Conservation (phyloP, 768 basidiomycete genomes). For the Thelephora aurantiotincta region DNA sequence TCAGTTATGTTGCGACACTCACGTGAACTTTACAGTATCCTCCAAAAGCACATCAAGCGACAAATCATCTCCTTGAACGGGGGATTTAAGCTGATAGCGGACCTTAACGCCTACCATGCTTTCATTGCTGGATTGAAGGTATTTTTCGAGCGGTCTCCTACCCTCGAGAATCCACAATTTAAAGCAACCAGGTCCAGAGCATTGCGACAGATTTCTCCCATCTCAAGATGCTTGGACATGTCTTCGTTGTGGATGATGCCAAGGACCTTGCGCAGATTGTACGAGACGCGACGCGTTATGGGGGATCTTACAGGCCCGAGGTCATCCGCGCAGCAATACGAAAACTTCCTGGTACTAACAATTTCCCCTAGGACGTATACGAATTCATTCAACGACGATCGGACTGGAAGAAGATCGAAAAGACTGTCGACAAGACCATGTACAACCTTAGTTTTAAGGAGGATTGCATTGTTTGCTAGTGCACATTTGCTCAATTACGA, state of each 20-base stretch:
- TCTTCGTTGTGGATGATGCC: constrained; percentile 90
- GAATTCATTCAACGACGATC: constrained; percentile 91
- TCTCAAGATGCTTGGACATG: constrained; percentile 94
- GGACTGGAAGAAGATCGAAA: constrained; percentile 99
- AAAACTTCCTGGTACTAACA: background rate
- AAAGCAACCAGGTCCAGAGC: constrained; percentile 39
- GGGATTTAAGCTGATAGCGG: constrained; percentile 92
- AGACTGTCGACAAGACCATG: constrained; percentile 90
- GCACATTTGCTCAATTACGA: background rate
- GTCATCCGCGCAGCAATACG: constrained; percentile 23
- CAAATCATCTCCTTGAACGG: constrained; percentile 93
- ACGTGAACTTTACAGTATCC: constrained; percentile 37
- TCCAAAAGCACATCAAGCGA: constrained; percentile 93
- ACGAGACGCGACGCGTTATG: constrained; percentile 87
- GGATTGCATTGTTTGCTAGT: constrained; percentile 50
- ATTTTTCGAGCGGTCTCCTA: constrained; percentile 2
- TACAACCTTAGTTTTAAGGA: constrained; percentile 89
- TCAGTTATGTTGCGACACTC: constrained; percentile 1
- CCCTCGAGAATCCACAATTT: background rate
- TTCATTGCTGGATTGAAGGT: constrained; percentile 85
- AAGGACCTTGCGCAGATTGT: constrained; percentile 96
- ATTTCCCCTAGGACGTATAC: constrained; percentile 60
- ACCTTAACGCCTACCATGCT: constrained; percentile 83
- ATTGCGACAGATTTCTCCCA: constrained; percentile 85
- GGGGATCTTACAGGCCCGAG: constrained; percentile 90